Evolutionary conservation across 2,329 filamentous ascomycete genomes (phyloP), one percentile per base, ranked within the genome.

Genomic region (Clarireedia monteithiana): DNA sequence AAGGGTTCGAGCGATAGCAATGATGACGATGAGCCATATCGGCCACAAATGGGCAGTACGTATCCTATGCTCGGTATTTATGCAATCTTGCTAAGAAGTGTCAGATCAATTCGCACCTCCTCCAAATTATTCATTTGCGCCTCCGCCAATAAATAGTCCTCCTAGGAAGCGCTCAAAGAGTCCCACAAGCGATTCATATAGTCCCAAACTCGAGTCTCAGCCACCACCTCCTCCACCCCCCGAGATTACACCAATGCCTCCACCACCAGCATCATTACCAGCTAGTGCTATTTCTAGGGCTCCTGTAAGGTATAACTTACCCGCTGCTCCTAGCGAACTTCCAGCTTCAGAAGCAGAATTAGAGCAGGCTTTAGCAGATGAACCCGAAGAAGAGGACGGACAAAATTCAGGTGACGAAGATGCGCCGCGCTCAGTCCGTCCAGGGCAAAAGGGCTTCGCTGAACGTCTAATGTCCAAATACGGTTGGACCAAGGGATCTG

Each of bases 401-500:
- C 30, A 34, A 26, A 63, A 65, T 27, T 64, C 62, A 20, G 62
- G 66, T 36, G 50, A 58, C 36, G 71, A 72, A 58, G 70, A 72
- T 40, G 65, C 70, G 20, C 71, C 76, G 34, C 81, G 82, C 39
- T 85, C 85, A 44, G 81, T 75, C 56, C 83, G 85, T 2, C 90
- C 91, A 0, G 89, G 90, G 15, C 88, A 95, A 70, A 81, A 84
- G 61, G 88, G 86, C 51, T 96, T 96, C 70, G 94, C 90, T 0
- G 83, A 91, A 62, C 86, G 91, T 36, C 81, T 97, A 55, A 90
- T 99, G 83, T 81, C 83, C 59, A 97, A 96, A 69, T 94, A 96
- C 73, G 94, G 94, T 55, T 97, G 91, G 89, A 86, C 84, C 38
- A 86, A 91, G 66, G 94, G 94, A 24, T 81, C 86, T 60, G 94